Evolutionary conservation across 192 early-diverging fungal species (phyloP).

Genomic region (Coemansia interrupta): DNA sequence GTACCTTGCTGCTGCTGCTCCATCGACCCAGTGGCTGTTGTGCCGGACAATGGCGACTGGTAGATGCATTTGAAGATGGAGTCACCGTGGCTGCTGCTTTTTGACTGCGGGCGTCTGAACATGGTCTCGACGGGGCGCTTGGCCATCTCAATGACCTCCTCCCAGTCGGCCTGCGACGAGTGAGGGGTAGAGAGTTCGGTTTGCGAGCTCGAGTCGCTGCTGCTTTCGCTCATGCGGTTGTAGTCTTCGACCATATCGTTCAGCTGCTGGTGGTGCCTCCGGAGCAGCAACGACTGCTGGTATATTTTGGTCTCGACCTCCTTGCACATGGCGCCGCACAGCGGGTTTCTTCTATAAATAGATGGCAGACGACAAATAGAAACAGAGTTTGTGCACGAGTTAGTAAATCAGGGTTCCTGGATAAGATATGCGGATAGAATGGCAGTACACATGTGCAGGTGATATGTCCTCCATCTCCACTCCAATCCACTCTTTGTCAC

Average conservation of each 20-base stretch:
- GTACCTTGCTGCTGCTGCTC: conserved; percentile 3
- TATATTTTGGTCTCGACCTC: conserved; percentile 32
- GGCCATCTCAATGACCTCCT: conserved; percentile 50
- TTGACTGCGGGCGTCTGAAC: background rate
- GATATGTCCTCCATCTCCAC: too few relatives aligned
- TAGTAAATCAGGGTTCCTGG: background rate
- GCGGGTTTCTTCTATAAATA: conserved; percentile 44
- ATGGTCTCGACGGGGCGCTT: conserved; percentile 22
- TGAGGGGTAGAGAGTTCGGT: conserved; percentile 1
- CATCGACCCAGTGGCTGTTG: conserved; percentile 26
- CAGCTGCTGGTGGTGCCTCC: conserved; percentile 29
- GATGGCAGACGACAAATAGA: background rate
- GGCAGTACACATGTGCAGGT: background rate
- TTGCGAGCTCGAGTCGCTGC: conserved; percentile 5
- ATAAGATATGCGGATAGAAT: background rate
- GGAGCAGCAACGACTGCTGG: conserved; percentile 34
- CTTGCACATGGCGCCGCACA: conserved; percentile 41
- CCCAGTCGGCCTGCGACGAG: conserved; percentile 44
- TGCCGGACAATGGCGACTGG: conserved; percentile 15
- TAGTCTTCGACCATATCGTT: conserved; percentile 24
- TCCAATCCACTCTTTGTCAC: too few relatives aligned
- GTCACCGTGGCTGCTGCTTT: conserved; percentile 8
- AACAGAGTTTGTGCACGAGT: background rate
- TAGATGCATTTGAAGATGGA: conserved; percentile 22
- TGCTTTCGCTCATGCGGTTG: conserved; percentile 25